Base-by-base conservation (phyloP, 2,329 filamentous ascomycete species). In the Trichoderma hamatum region DNA sequence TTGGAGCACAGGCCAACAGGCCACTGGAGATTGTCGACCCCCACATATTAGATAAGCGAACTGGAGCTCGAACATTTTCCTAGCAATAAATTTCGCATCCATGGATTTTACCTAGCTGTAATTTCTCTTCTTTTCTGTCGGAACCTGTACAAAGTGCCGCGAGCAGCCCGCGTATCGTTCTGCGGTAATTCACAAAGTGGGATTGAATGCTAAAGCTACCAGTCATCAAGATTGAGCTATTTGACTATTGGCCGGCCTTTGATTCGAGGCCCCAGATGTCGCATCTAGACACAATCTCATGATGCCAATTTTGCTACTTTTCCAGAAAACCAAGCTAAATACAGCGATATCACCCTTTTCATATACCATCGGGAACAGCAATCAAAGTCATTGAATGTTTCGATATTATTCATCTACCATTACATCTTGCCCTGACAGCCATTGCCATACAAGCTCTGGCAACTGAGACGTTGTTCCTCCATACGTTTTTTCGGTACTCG, bases 401-500 rank as follows among this genome's bases (percentile, higher is more conserved):
- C 39, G 55, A 43, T 59, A 36, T n/a, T 58, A 51, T 51, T 62
- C 70, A 74, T 68, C 56, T 68, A 32, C 46, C 43, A 32, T 49
- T 46, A 56, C 72, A 74, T n/a, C n/a, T 24, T 81, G 86, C 86
- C 86, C 82, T 85, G 86, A 83, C 86, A 84, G 83, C 84, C 82
- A 77, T 81, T 32, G 82, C 81, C 76, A 74, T 74, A 75, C 26
- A 26, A 58, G 82, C 82, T 82, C 79, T 84, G 84, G 87, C 86
- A 87, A 89, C 88, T 88, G 88, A 87, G 85, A 83, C 78, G 80
- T 84, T 80, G 43, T 81, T 28, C 77, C 85, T 80, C 85, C 81
- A 86, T 93, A 90, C 90, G 85, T 43, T 84, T 87, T 87, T 93
- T 67, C 92, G 92, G 93, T 96, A 91, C 85, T 86, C 86, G 89